A percentile compares a stretch with the other conserved stretches of the same genome.
Conservation (phyloP, 169 alveolate genomes). For the Miamiensis avidus region DNA sequence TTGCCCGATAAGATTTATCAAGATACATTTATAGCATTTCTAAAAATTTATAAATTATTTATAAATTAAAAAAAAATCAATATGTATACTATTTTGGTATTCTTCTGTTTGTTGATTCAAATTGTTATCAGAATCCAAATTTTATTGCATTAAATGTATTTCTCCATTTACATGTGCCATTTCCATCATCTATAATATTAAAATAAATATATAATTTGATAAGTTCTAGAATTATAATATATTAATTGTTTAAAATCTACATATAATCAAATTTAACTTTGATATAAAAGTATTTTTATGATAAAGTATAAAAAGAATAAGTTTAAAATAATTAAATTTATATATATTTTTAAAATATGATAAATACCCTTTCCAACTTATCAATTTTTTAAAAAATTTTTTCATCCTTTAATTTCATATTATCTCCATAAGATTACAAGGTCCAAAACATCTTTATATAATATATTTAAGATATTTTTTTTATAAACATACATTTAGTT, state of each 20-base stretch:
- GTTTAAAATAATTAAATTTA: too few species aligned
- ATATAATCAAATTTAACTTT: too few species aligned
- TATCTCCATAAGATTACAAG: neutral
- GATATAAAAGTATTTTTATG: too few species aligned
- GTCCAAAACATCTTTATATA: neutral
- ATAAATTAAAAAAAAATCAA: too few species aligned
- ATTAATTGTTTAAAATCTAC: too few species aligned
- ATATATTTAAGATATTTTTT: too few species aligned
- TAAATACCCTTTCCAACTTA: neutral
- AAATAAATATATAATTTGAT: too few species aligned
- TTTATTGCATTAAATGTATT: too few species aligned
- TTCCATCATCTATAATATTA: neutral
- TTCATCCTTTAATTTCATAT: neutral
- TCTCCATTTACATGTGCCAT: neutral
- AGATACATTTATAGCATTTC: slow-evolving; percentile 3
- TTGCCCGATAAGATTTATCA: slow-evolving; percentile 8
- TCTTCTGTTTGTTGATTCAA: neutral
- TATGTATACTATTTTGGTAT: neutral
- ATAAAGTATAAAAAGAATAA: too few species aligned
- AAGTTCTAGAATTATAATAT: too few species aligned
- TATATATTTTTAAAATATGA: too few species aligned
- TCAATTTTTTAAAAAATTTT: neutral
- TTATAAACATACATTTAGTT: neutral
- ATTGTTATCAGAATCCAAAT: neutral
- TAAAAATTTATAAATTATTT: neutral